Evolutionary conservation across 177 flowering plant genomes (phyloP).

Genomic region (Vitis hybrid): DNA sequence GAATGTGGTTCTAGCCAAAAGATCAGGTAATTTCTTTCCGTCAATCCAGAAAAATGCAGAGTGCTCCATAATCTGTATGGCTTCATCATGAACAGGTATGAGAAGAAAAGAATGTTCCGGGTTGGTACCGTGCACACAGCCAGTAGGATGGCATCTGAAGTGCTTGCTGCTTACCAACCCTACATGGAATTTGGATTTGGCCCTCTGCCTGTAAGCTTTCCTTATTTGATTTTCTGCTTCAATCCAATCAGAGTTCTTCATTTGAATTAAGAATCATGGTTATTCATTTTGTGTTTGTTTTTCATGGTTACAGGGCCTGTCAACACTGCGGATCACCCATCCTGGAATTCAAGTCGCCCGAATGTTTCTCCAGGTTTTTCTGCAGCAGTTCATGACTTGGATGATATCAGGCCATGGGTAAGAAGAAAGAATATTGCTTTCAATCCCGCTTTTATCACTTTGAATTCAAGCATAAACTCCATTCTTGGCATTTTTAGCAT

Average conservation of each 20-base stretch:
- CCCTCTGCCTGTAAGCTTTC: constrained; percentile 24
- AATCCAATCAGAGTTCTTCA: not conserved
- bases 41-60: not conserved
- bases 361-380: constrained; percentile 6
- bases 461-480: too few relatives aligned
- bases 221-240: not conserved
- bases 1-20: not conserved
- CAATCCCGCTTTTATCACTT: too few relatives aligned
- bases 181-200: constrained; percentile 19
- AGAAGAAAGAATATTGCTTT: not conserved
- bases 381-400: constrained; percentile 25
- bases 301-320: constrained; percentile 19
- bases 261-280: not conserved
- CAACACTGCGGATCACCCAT: constrained; percentile 15
- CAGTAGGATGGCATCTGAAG: constrained; percentile 29
- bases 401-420: constrained; percentile 25
- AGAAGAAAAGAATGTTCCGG: constrained; percentile 27
- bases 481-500: too few relatives aligned
- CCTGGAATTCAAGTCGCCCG: constrained; percentile 16
- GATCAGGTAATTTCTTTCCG: not conserved
- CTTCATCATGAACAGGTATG: constrained; percentile 22
- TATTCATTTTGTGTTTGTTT: not conserved
- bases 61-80: not conserved
- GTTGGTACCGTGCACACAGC: constrained; percentile 24
- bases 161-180: constrained; percentile 25